Evolutionary conservation across 352 stramenopile species (phyloP).

Genomic region (Phytophthora cryptogea): DNA sequence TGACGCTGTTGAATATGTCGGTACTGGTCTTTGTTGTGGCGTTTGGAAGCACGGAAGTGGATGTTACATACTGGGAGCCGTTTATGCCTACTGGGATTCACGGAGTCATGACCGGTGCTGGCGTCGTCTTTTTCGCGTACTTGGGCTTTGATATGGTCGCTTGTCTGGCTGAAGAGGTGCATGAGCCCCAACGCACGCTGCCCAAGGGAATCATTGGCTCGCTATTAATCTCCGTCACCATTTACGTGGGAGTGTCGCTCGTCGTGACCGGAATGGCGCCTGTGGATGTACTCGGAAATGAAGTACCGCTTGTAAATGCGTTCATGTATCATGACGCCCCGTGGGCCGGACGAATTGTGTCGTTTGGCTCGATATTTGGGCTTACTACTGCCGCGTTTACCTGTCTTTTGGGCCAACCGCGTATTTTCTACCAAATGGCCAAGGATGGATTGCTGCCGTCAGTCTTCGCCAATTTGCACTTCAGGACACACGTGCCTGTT

Average conservation of each 20-base stretch:
- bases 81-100: conserved; percentile 88
- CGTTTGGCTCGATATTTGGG: conserved; percentile 92
- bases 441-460: conserved; percentile 81
- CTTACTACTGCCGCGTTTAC: conserved; percentile 92
- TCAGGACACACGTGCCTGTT: conserved; percentile 67
- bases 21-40: conserved; percentile 92
- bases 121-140: conserved; percentile 93
- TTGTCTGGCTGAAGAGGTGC: conserved; percentile 91
- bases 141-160: conserved; percentile 95
- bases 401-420: conserved; percentile 91
- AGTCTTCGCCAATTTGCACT: conserved; percentile 65
- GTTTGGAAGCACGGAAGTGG: conserved; percentile 79
- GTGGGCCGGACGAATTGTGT: conserved; percentile 86
- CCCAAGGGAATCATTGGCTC: conserved; percentile 93
- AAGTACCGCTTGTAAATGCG: conserved; percentile 86
- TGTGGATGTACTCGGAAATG: conserved; percentile 62
- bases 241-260: conserved; percentile 91
- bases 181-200: conserved; percentile 88
- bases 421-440: conserved; percentile 93
- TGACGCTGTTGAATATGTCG: conserved; percentile 89
- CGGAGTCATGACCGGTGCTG: conserved; percentile 87
- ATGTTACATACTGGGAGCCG: conserved; percentile 74
- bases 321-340: conserved; percentile 74
- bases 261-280: conserved; percentile 90
- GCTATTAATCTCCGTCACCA: conserved; percentile 89